These are phyloP conservation scores for cucumber (Cucumis sativus) DNA, from an alignment of 306 rosid genomes.

Conservation along the genomic window Cucumber_9930_V3 NC_026660.2:2945501-2946000, in stretches of 20 bases:
- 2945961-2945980: slow-evolving; percentile 61
- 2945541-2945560: not conserved
- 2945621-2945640: not conserved
- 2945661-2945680: not conserved
- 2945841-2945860: slow-evolving; percentile 35
- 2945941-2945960: slow-evolving; percentile 41
- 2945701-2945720: slow-evolving; percentile 37
- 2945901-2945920: not conserved
- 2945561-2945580: no score
- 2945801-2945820: slow-evolving; percentile 51
- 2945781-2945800: slow-evolving; percentile 71
- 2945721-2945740: slow-evolving; percentile 65
- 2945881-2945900: slow-evolving; percentile 40
- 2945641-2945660: not conserved
- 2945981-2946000: slow-evolving; percentile 65
- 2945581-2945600: not conserved
- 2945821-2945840: slow-evolving; percentile 75
- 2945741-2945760: slow-evolving; percentile 71
- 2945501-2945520: no score
- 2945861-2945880: slow-evolving; percentile 41
- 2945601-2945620: no score
- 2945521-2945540: not conserved
- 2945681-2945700: not conserved
- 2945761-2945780: slow-evolving; percentile 31
- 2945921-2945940: slow-evolving; percentile 27